These are phyloP conservation scores for Tulasnella sp. DNA, from an alignment of 768 basidiomycete genomes.

Conservation along the genomic window DNA sequence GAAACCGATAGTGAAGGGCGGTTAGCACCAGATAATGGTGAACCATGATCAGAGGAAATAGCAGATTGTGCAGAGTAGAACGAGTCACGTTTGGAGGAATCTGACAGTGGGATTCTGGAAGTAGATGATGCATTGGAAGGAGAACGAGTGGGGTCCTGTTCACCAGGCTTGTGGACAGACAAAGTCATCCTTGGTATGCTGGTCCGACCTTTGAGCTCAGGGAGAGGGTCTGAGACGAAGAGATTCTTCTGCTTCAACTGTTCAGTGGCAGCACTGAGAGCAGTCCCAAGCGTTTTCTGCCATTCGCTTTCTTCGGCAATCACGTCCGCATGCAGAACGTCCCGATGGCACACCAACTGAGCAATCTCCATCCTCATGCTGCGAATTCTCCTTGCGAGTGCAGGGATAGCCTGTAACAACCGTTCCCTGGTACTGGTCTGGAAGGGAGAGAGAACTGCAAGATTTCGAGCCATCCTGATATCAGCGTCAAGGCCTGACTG, in stretches of 20 bases:
- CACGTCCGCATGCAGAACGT: conserved; percentile 64
- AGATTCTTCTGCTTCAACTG: conserved; percentile 37
- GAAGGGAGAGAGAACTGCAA: conserved; percentile 79
- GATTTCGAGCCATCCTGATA: conserved; percentile 62
- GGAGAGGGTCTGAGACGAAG: neutral
- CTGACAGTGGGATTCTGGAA: too few relatives aligned
- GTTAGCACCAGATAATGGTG: too few relatives aligned
- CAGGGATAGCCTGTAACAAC: conserved; percentile 47
- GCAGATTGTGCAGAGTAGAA: too few relatives aligned
- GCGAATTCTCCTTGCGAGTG: conserved; percentile 50
- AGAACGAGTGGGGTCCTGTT: too few relatives aligned
- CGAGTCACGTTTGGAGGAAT: conserved; percentile 41
- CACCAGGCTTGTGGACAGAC: too few relatives aligned
- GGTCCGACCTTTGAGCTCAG: conserved; percentile 2
- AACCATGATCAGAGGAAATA: too few relatives aligned
- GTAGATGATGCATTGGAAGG: too few relatives aligned
- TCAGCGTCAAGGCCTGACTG: conserved; percentile 52
- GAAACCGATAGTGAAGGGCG: too few relatives aligned
- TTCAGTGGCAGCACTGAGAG: conserved; percentile 58
- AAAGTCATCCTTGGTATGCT: conserved; percentile 5
- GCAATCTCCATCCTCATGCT: conserved; percentile 58
- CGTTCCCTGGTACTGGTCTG: conserved; percentile 70
- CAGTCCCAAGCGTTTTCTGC: conserved; percentile 52
- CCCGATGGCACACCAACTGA: conserved; percentile 60
- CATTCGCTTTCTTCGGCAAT: conserved; percentile 53